Percentiles rank a stretch among this genome's conserved stretches.
phyloP scores from a whole-genome alignment of 179 eudicot species.

The Corrigiola litoralis region DNA sequence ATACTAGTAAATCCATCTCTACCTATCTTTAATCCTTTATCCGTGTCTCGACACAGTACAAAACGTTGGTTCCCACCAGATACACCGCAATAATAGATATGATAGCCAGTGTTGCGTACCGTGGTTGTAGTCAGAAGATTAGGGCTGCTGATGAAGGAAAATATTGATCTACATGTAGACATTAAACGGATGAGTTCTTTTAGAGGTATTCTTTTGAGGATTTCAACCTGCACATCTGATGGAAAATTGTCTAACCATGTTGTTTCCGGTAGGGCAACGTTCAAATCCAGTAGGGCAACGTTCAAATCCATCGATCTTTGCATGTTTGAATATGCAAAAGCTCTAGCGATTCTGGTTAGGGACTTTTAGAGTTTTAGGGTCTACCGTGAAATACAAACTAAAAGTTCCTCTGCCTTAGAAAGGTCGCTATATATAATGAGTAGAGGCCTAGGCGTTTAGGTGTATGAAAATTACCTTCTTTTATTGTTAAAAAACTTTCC shows the following conservation, averaged over 20 bases:
- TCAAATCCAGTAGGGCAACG: no score
- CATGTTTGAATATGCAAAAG: no score
- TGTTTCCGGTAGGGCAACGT: no score
- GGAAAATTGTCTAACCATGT: conserved; percentile 8
- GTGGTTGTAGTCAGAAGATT: not conserved
- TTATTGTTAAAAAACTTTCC: no score
- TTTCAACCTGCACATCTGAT: not conserved
- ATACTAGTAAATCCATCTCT: not conserved
- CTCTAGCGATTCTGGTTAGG: no score
- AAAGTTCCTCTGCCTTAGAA: no score
- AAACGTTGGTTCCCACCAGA: not conserved
- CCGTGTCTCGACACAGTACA: not conserved
- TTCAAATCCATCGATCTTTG: no score
- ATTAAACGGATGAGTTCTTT: not conserved
- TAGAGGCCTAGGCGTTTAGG: no score
- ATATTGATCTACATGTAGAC: conserved; percentile 1
- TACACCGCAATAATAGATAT: not conserved
- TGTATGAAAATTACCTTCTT: no score
- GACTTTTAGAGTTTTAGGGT: no score
- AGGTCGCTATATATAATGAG: no score
- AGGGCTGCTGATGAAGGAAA: conserved; percentile 1
- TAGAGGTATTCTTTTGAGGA: not conserved
- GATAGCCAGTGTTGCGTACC: not conserved
- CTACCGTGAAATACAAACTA: no score
- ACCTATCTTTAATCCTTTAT: not conserved